phyloP scores from a whole-genome alignment of 1,139 yeast genomes.

The Candida freyschussii region DNA sequence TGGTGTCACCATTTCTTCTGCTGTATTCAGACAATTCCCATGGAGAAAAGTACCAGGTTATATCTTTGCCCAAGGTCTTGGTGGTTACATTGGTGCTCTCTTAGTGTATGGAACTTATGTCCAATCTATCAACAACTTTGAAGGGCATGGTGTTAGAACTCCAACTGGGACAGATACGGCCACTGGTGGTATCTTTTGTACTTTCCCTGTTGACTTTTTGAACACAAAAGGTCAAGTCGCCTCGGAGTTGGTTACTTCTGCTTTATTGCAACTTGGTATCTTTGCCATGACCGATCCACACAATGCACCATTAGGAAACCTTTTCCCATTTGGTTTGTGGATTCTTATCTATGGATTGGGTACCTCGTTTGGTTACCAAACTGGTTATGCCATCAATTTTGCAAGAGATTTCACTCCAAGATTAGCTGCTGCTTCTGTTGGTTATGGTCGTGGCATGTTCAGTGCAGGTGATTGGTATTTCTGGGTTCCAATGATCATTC shows the following conservation, averaged over 20 bases:
- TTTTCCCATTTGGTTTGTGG: slow-evolving; percentile 41
- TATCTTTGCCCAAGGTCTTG: slow-evolving; percentile 36
- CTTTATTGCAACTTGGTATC: slow-evolving; percentile 39
- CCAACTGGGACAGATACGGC: slow-evolving; percentile 24
- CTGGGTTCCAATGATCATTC: slow-evolving; percentile 48
- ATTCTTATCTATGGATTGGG: slow-evolving; percentile 40
- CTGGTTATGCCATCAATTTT: slow-evolving; percentile 47
- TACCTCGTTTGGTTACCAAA: slow-evolving; percentile 42
- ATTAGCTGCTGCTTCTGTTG: slow-evolving; percentile 40
- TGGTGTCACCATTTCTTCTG: slow-evolving; percentile 37
- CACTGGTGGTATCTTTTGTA: slow-evolving; percentile 41
- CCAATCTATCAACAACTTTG: slow-evolving; percentile 25
- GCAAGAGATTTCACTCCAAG: slow-evolving; percentile 53
- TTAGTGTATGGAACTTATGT: slow-evolving; percentile 34
- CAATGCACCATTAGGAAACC: slow-evolving; percentile 39
- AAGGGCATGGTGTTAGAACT: slow-evolving; percentile 26
- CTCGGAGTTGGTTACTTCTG: slow-evolving; percentile 40
- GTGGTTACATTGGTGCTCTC: slow-evolving; percentile 37
- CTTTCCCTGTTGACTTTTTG: slow-evolving; percentile 38
- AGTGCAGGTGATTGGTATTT: slow-evolving; percentile 37
- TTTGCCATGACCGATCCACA: slow-evolving; percentile 46
- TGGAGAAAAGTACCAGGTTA: slow-evolving; percentile 37
- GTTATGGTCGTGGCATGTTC: slow-evolving; percentile 40
- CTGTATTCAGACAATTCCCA: slow-evolving; percentile 39
- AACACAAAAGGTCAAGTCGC: slow-evolving; percentile 40